Conservation (phyloP, 2,329 filamentous ascomycete genomes). For the Chaetomium sp. region DNA sequence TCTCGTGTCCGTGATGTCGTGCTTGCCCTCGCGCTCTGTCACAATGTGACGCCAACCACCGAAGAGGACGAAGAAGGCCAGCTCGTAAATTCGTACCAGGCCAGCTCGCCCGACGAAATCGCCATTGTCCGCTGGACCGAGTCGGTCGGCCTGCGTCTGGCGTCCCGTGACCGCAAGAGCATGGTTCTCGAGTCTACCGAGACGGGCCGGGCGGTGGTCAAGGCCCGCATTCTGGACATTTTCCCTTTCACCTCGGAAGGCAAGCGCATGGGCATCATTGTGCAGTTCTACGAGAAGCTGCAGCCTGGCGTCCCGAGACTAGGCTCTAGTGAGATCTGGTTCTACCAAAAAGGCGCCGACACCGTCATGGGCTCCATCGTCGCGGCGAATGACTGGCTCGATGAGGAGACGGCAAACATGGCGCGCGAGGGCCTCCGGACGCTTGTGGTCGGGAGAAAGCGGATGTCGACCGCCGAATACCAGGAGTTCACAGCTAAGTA, state of each 20-base stretch:
- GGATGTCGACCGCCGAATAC: constrained; percentile 77
- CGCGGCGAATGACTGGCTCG: constrained; percentile 94
- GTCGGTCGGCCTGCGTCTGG: constrained; percentile 80
- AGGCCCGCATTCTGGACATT: constrained; percentile 85
- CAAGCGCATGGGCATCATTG: constrained; percentile 97
- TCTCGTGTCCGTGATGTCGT: constrained; percentile 91
- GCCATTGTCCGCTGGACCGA: constrained; percentile 97
- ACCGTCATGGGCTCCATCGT: constrained; percentile 98
- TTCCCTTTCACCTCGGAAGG: constrained; percentile 98
- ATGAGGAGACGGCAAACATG: constrained; percentile 99
- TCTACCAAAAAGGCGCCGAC: constrained; percentile 97
- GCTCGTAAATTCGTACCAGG: constrained; percentile 83
- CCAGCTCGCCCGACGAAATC: constrained; percentile 96
- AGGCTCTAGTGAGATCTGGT: constrained; percentile 82
- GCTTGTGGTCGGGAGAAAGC: constrained; percentile 90
- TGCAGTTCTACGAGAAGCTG: constrained; percentile 72
- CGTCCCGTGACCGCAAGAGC: constrained; percentile 81
- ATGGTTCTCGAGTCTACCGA: constrained; percentile 81
- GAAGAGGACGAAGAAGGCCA: constrained; percentile 84
- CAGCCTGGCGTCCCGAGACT: constrained; percentile 52
- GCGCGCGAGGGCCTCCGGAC: constrained; percentile 93
- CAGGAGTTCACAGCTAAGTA: constrained; percentile 75
- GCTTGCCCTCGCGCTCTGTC: constrained; percentile 86
- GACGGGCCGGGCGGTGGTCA: constrained; percentile 73
- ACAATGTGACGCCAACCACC: constrained; percentile 91